Base-by-base conservation (phyloP, 495 filamentous ascomycete genomes). In the Letharia columbiana region DNA sequence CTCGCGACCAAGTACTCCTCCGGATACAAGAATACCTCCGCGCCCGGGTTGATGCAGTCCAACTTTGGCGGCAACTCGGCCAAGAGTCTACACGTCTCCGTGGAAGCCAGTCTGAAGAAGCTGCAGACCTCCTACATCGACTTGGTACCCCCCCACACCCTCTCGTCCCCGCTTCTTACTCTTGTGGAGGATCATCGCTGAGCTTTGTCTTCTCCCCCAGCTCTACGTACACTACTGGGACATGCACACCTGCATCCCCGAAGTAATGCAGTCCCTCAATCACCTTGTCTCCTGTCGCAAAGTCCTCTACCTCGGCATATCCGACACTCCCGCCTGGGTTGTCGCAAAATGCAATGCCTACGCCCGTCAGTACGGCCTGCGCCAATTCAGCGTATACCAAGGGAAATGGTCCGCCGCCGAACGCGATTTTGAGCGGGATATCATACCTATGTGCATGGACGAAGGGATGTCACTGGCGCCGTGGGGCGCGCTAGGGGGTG, bases 1-100 rank as follows among this genome's bases (percentile, higher is more conserved):
- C 77, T 93, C 57, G 89, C 89, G 0, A 92, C 89, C 59, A 94
- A 92, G 70, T 86, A 78, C 72, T 82, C 83, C 3, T 76, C 75
- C 8, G 75, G 74, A 50, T 79, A 74, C 71, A 65, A 50, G 1
- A 70, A 54, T 18, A 67, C 69, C 33, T 57, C 49, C 45, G 63
- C 17, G 4, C 28, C 37, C 8, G 69, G 65, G 0, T 42, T 74
- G 57, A 76, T 76, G n/a, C 76, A 79, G 61, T 64, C 75, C 2
- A 89, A 88, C 68, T 77, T 72, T 72, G 73, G 74, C 31, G 85
- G 86, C 17, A 88, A 87, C 73, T 76, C 78, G 61, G 69, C 77
- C 56, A 81, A 82, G 63, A 81, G 75, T 67, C 66, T 90, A 67
- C 78, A 80, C 61, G 41, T 86, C 35, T 82, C 79, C 23, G 71